Percentiles rank a stretch among this genome's conserved stretches.
These are phyloP conservation scores for Adansonia rubrostipa DNA, from an alignment of 441 rosid genomes.

Conservation along the genomic window DNA sequence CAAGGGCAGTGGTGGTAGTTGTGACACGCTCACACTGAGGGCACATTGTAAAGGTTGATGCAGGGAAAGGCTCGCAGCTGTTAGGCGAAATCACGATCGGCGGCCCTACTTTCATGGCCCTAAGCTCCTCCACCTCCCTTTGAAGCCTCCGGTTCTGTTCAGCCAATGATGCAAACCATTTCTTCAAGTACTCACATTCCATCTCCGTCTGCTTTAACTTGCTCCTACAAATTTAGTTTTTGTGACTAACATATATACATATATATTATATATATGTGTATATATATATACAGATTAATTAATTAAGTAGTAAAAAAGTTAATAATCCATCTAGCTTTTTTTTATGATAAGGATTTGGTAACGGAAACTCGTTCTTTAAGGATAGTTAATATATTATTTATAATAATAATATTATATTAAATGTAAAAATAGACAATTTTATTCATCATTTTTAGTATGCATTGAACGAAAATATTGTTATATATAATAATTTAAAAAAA, in stretches of 20 bases:
- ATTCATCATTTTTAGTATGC: no score
- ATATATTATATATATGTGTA: no score
- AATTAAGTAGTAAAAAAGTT: no score
- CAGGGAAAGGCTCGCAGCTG: slow-evolving; percentile 50
- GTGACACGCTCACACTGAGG: slow-evolving; percentile 82
- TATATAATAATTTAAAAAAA: no score
- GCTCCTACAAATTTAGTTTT: slow-evolving; percentile 51
- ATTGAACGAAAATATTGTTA: no score
- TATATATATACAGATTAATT: background rate
- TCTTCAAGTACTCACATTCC: slow-evolving; percentile 90
- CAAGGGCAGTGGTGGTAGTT: slow-evolving; percentile 21
- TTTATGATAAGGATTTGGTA: no score
- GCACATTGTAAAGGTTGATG: slow-evolving; percentile 76
- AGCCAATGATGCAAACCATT: slow-evolving; percentile 88
- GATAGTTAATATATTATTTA: no score
- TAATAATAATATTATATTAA: no score
- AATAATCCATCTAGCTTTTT: no score
- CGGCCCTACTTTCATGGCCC: slow-evolving; percentile 78
- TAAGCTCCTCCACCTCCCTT: slow-evolving; percentile 87
- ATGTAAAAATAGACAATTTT: no score
- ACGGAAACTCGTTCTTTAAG: no score
- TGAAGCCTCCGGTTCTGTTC: slow-evolving; percentile 89
- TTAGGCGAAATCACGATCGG: slow-evolving; percentile 59
- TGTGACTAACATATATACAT: background rate
- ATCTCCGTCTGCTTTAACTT: slow-evolving; percentile 93